Evolutionary conservation across 495 filamentous ascomycete genomes (phyloP).

Genomic region (Evansstolkia leycettana): DNA sequence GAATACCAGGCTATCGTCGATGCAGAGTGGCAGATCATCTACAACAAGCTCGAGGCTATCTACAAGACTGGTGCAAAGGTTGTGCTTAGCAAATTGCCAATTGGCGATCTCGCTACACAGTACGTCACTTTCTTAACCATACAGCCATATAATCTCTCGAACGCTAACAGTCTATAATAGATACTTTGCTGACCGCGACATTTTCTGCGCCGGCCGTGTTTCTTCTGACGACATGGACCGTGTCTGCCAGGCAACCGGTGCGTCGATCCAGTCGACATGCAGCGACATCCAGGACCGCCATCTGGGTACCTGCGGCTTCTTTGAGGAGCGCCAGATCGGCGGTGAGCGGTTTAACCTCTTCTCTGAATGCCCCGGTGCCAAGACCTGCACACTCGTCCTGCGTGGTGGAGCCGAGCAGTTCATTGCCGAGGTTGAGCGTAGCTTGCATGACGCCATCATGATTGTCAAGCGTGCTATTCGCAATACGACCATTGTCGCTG

Average conservation of each 20-base stretch:
- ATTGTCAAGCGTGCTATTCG: slow-evolving; percentile 94
- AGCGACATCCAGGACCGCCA: slow-evolving; percentile 86
- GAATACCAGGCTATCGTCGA: slow-evolving; percentile 99
- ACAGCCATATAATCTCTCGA: not conserved
- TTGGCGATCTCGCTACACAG: slow-evolving; percentile 95
- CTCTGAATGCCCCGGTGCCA: slow-evolving; percentile 84
- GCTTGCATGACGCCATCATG: slow-evolving; percentile 98
- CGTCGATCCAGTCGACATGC: slow-evolving; percentile 87
- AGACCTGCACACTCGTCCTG: slow-evolving; percentile 92
- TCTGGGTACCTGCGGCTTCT: slow-evolving; percentile 78
- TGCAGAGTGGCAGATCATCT: slow-evolving; percentile 99
- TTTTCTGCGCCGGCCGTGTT: slow-evolving; percentile 96
- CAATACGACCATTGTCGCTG: slow-evolving; percentile 87
- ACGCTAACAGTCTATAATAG: slow-evolving; percentile 19
- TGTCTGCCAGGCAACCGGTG: slow-evolving; percentile 87
- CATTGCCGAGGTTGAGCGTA: slow-evolving; percentile 95
- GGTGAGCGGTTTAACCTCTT: slow-evolving; percentile 98
- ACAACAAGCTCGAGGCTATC: slow-evolving; percentile 92
- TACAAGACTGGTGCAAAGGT: slow-evolving; percentile 92
- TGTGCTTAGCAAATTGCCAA: slow-evolving; percentile 91
- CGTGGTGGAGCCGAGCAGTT: slow-evolving; percentile 97
- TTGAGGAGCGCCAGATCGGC: slow-evolving; percentile 95
- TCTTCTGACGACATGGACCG: slow-evolving; percentile 90
- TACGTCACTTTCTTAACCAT: slow-evolving; percentile 22
- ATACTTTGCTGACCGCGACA: slow-evolving; percentile 93